Evolutionary conservation across 768 basidiomycete species (phyloP).

Genomic region (Crassisporium funariophilum): DNA sequence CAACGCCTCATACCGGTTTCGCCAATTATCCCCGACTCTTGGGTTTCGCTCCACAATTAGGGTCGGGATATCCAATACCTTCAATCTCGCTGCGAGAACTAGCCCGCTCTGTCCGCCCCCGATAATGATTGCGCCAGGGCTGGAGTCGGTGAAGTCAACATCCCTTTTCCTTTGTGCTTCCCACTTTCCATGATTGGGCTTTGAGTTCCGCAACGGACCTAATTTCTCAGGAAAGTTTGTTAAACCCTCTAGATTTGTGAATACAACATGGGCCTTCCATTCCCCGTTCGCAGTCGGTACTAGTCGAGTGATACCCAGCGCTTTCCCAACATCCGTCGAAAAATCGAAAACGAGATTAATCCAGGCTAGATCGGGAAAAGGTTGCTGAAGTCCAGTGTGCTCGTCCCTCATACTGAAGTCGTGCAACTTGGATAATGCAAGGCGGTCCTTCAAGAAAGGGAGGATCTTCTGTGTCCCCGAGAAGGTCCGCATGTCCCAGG

Average conservation of each 20-base stretch:
- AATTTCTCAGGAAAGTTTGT: conserved; percentile 43
- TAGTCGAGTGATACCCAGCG: conserved; percentile 50
- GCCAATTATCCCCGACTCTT: conserved; percentile 60
- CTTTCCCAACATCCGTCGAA: conserved; percentile 43
- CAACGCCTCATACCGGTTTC: conserved; percentile 58
- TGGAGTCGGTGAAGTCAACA: conserved; percentile 43
- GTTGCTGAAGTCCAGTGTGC: conserved; percentile 30
- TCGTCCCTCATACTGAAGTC: conserved; percentile 25
- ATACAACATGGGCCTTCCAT: conserved; percentile 59
- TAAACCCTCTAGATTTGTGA: conserved; percentile 53
- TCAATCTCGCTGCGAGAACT: conserved; percentile 56
- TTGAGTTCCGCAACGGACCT: conserved; percentile 38
- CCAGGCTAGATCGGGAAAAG: conserved; percentile 45
- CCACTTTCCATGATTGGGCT: conserved; percentile 55
- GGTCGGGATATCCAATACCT: conserved; percentile 46
- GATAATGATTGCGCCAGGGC: conserved; percentile 58
- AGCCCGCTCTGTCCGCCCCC: conserved; percentile 61
- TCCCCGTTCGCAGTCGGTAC: conserved; percentile 42
- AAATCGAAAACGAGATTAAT: conserved; percentile 52
- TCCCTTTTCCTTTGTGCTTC: conserved; percentile 40
- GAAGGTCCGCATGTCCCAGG: conserved; percentile 53
- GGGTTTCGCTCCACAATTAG: conserved; percentile 58
- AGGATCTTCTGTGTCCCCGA: conserved; percentile 34
- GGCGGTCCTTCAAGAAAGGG: conserved; percentile 36
- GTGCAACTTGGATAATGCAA: conserved; percentile 22